A percentile compares a stretch with the other conserved stretches of the same genome.
These are phyloP conservation scores for Rossbeevera mucosa DNA, from an alignment of 768 basidiomycete genomes.

Conservation along the genomic window DNA sequence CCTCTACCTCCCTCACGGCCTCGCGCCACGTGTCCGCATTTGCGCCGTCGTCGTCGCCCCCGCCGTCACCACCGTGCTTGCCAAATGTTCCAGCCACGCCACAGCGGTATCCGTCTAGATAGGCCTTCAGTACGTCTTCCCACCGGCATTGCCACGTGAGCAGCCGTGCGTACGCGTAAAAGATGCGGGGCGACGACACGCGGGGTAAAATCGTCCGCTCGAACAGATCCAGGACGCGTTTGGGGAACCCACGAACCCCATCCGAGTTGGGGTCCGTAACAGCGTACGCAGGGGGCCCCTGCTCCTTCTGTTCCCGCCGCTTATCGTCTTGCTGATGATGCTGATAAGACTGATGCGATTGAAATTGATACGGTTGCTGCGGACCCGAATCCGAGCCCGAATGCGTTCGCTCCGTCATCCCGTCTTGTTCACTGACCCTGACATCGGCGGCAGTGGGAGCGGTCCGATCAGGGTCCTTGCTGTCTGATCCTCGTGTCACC, in stretches of 20 bases:
- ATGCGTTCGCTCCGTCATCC: background rate
- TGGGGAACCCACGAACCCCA: constrained; percentile 61
- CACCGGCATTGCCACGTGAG: constrained; percentile 68
- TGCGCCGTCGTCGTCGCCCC: constrained; percentile 40
- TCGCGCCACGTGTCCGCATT: constrained; percentile 67
- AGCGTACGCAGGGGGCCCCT: constrained; percentile 8
- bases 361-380: background rate
- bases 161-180: constrained; percentile 79
- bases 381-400: background rate
- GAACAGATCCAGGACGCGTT: constrained; percentile 68
- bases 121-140: constrained; percentile 75
- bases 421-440: constrained; percentile 16
- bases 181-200: constrained; percentile 73
- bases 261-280: constrained; percentile 42
- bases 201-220: constrained; percentile 77
- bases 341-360: background rate
- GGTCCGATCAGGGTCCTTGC: constrained; percentile 27
- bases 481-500: constrained; percentile 54
- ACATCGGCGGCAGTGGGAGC: background rate
- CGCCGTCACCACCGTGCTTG: constrained; percentile 36
- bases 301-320: background rate
- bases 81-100: constrained; percentile 57
- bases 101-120: constrained; percentile 81
- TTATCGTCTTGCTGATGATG: background rate
- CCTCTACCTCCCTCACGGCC: constrained; percentile 74